Conservation (phyloP, 2,329 filamentous ascomycete genomes). For the Paradendryphiella salina region DNA sequence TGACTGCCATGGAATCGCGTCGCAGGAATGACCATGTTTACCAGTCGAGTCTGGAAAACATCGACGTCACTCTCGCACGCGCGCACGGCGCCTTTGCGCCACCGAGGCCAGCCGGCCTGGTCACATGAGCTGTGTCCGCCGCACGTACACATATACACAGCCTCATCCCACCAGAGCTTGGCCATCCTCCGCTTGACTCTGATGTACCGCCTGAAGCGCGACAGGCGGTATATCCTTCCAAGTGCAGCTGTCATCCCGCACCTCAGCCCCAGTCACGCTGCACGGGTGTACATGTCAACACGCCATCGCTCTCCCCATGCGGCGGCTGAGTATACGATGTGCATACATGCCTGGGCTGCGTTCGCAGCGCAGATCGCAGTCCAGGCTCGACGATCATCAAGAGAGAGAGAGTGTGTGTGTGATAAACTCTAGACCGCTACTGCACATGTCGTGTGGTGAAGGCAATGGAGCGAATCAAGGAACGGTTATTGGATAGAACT, state of each 20-base stretch:
- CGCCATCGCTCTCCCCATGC: background rate
- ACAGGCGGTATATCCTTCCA: background rate
- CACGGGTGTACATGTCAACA: background rate
- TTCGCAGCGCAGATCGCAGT: constrained; percentile 7
- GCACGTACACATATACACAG: background rate
- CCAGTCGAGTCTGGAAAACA: constrained; percentile 14
- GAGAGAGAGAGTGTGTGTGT: background rate
- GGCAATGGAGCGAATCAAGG: background rate
- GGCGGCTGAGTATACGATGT: background rate
- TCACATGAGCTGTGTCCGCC: constrained; percentile 13
- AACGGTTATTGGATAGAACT: background rate
- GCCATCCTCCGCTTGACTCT: background rate
- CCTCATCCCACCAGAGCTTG: background rate
- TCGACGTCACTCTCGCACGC: constrained; percentile 16
- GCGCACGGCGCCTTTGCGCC: constrained; percentile 15
- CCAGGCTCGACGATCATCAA: constrained; percentile 3
- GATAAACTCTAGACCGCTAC: background rate
- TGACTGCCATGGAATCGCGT: constrained; percentile 3
- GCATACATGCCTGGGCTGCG: constrained; percentile 6
- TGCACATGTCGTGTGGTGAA: background rate
- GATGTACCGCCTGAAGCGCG: constrained; percentile 5
- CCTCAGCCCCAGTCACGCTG: background rate
- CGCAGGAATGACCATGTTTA: constrained; percentile 7
- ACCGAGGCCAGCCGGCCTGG: constrained; percentile 3
- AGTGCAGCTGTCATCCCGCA: background rate